A percentile compares a stretch with the other conserved stretches of the same genome.
phyloP scores from a whole-genome alignment of 345 rosid species.

The Barbarea vulgaris region DNA sequence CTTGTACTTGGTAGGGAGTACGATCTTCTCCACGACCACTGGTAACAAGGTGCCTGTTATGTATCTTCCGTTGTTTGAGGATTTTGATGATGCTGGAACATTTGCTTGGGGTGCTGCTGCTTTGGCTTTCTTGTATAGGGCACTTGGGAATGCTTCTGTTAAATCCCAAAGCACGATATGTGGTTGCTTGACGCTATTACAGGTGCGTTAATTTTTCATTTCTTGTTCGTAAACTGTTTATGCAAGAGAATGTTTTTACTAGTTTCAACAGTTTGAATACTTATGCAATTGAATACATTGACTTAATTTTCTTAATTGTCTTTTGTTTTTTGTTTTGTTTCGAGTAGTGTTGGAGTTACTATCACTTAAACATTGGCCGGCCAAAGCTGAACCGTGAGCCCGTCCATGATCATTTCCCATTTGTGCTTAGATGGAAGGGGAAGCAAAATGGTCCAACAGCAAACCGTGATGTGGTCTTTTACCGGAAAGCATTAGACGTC shows the following conservation, averaged over 20 bases:
- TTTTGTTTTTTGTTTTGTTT: neutral
- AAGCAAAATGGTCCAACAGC: slow-evolving; percentile 95
- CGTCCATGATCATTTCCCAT: slow-evolving; percentile 81
- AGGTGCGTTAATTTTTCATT: slow-evolving; percentile 49
- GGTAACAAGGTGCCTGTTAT: slow-evolving; percentile 98
- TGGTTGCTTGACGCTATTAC: slow-evolving; percentile 91
- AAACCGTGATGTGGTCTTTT: slow-evolving; percentile 84
- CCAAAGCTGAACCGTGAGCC: slow-evolving; percentile 91
- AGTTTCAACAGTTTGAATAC: neutral
- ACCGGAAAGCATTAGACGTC: slow-evolving; percentile 78
- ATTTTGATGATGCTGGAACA: slow-evolving; percentile 79
- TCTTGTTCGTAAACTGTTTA: neutral
- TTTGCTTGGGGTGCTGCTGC: slow-evolving; percentile 98
- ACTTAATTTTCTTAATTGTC: slow-evolving; percentile 4
- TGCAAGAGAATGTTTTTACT: neutral
- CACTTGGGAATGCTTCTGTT: slow-evolving; percentile 97
- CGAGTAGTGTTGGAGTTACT: slow-evolving; percentile 93
- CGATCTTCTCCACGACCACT: slow-evolving; percentile 90
- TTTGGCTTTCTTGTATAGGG: slow-evolving; percentile 87
- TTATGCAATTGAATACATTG: neutral
- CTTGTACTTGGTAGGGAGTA: slow-evolving; percentile 88
- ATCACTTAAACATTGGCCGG: slow-evolving; percentile 81
- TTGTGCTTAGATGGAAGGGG: slow-evolving; percentile 89
- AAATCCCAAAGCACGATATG: slow-evolving; percentile 95
- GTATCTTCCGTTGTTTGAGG: slow-evolving; percentile 88